Base-by-base conservation (phyloP, 164 flowering plant genomes). In the Vitis rupestris region DNA sequence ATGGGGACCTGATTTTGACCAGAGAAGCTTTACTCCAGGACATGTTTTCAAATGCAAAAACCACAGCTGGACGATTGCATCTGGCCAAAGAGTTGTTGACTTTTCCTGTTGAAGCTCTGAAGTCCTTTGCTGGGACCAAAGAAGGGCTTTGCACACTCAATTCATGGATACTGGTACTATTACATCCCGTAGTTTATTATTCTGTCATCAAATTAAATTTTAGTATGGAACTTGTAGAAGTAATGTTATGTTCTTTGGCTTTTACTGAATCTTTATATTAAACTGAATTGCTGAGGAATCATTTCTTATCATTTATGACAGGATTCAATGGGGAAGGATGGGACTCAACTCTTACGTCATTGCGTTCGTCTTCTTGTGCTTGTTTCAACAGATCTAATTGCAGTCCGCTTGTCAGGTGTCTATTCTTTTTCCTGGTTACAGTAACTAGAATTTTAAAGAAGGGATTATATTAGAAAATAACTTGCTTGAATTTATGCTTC, bases 241-340 rank as follows among this genome's bases (percentile, higher is more conserved):
- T 23, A 47, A 49, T 59, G 15, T 37, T 16, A 19, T 69, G 19
- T 15, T 72, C 15, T 67, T 23, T 47, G 9, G 14, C 57, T 50
- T 55, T 67, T 63, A 60, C 27, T 51, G n/a, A 66, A 47, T 50
- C 12, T 15, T 23, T 11, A 7, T 69, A 47, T 30, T 63, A 23
- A 17, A 16, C 47, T 55, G 52, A 8, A 50, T 67, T 66, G 6
- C 29, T 19, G 67, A 63, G 16, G 17, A 23, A 54, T 29, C 31
- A 50, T 2, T 52, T 16, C 65, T 75, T 23, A 1, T 27, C 44
- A 30, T 51, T 74, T 62, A 17, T 72, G 16, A 71, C 83, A 96
- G 99, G 99, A 96, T 77, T 96, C 99, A n/a, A 81, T 96, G 99
- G 99, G 99, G 66, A 96, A 96, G 81, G 92, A 90, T 82, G 97